Evolutionary conservation across 1,284 basidiomycete genomes (phyloP).

Genomic region (Pholiota adiposa): DNA sequence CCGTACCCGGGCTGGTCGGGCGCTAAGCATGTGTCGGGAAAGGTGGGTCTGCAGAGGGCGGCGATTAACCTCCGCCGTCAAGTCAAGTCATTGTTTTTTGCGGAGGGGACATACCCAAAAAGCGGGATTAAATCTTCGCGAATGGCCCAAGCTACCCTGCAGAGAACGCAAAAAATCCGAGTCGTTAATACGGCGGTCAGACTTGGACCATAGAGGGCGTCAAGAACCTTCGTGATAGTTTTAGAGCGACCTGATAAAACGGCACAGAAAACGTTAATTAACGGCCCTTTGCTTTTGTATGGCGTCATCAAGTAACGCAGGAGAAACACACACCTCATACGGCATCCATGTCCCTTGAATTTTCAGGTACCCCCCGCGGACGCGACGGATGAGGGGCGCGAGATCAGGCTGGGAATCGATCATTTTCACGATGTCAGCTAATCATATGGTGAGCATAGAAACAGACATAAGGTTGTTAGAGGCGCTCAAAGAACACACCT

Average conservation of each 20-base stretch:
- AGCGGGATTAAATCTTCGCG: conserved; percentile 81
- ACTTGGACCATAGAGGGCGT: neutral
- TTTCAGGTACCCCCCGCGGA: conserved; percentile 85
- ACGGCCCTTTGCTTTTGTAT: conserved; percentile 4
- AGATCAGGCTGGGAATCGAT: conserved; percentile 87
- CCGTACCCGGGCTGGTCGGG: conserved; percentile 84
- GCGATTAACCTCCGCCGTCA: neutral
- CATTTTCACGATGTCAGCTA: conserved; percentile 89
- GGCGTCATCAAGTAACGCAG: neutral
- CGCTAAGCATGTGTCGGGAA: conserved; percentile 77
- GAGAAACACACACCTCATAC: conserved; percentile 63
- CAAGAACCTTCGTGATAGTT: conserved; percentile 73
- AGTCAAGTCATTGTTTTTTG: neutral
- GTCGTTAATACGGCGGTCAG: neutral
- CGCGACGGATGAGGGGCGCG: conserved; percentile 77
- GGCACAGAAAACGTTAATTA: conserved; percentile 7
- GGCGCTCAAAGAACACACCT: conserved; percentile 48
- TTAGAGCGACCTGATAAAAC: conserved; percentile 62
- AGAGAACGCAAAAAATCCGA: conserved; percentile 13
- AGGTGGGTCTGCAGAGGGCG: conserved; percentile 53
- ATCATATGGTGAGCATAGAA: conserved; percentile 12
- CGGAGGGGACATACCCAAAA: conserved; percentile 81
- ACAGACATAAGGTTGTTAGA: neutral
- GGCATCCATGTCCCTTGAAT: conserved; percentile 92
- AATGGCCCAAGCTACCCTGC: conserved; percentile 87